Base-by-base conservation (phyloP, 768 basidiomycete genomes). In the Russula griseocarnosa region DNA sequence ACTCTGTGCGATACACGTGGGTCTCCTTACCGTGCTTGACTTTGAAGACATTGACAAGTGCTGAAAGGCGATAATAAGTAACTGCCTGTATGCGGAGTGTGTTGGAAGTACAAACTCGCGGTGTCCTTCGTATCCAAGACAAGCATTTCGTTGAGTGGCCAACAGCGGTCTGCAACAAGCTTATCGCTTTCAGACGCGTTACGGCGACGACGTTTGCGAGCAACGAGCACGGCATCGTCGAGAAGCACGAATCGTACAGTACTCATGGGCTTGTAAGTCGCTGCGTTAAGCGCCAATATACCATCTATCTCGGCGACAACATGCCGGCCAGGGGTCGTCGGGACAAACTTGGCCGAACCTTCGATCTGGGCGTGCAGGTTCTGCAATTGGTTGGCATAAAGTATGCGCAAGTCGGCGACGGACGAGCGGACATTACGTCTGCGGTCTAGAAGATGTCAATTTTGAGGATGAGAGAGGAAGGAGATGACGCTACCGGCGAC, bases 81-180 rank as follows among this genome's bases (percentile, higher is more conserved):
- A 42, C 24, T 20, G n/a, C 11, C 44, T 30, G 11, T 44, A 51
- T 50, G 26, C 7, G 34, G 49, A 38, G 42, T 10, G 30, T 4
- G 14, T 26, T 8, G 28, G 46, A 32, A 44, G 24, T 28, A 63
- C 61, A 44, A 36, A 95, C 95, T 88, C 6, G 92, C 82, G 4
- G 93, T 88, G 74, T 98, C 97, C 74, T 98, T 98, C 38, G 96
- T 92, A 73, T 99, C 97, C 22, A 96, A 81, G 0, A 98, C 94
- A 42, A 96, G 76, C 82, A 98, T 92, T 74, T 99, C 97, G 68
- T 86, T 90, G 71, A 98, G 77, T 9, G 88, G 83, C 92, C 94
- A 99, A 73, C 93, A 98, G 67, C 84, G 79, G 71, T 98, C 96
- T 0, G 96, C 97, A 2, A 96, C 91, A 40, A 98, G 80, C 73